phyloP scores from a whole-genome alignment of 2,329 filamentous ascomycete genomes.

The Aspergillus sojae region DNA sequence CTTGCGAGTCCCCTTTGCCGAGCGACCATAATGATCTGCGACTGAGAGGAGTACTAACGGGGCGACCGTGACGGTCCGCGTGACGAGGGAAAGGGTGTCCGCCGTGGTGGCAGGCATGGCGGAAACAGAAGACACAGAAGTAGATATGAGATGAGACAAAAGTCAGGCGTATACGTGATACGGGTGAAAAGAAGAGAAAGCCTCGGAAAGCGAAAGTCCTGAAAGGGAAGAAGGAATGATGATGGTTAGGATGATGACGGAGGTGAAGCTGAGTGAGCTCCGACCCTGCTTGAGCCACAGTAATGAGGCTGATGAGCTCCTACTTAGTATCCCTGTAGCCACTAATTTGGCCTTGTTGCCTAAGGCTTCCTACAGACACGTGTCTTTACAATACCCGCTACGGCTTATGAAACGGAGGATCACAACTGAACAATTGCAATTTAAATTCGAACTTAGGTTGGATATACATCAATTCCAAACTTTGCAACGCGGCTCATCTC shows the following conservation, averaged over 20 bases:
- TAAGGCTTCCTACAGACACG: background rate
- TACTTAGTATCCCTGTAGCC: background rate
- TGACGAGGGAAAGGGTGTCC: constrained; percentile 93
- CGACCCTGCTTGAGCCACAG: background rate
- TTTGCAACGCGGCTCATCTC: background rate
- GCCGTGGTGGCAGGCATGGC: constrained; percentile 95
- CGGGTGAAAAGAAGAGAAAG: background rate
- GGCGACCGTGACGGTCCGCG: constrained; percentile 92
- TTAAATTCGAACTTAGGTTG: background rate
- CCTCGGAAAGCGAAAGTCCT: background rate
- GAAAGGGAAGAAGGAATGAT: background rate
- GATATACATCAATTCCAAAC: background rate
- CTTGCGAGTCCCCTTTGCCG: constrained; percentile 82
- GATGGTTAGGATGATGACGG: background rate
- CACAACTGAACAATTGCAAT: background rate
- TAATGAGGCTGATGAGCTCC: background rate
- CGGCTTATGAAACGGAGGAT: background rate
- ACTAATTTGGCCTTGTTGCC: background rate
- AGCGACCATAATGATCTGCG: constrained; percentile 97
- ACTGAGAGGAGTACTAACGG: constrained; percentile 96
- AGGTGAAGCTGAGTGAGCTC: background rate
- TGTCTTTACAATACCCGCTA: background rate
- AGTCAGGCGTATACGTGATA: background rate
- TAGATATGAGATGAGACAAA: background rate
- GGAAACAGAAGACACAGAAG: constrained; percentile 22